phyloP scores from a whole-genome alignment of 768 basidiomycete genomes.

The Harrya chromipes region DNA sequence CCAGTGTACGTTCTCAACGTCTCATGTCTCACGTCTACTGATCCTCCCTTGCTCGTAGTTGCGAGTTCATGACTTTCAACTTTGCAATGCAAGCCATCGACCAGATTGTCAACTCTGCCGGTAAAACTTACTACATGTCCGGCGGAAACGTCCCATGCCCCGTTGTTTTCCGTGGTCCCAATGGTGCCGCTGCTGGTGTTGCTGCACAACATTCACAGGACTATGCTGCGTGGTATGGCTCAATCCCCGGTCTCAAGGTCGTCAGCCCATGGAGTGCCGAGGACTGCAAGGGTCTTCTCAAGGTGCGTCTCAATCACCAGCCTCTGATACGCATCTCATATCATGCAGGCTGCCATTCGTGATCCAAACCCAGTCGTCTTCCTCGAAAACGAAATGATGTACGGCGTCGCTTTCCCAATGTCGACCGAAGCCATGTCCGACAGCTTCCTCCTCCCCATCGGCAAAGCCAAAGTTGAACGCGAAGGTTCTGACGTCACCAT shows the following conservation, averaged over 20 bases:
- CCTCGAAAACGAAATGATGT: slow-evolving; percentile 99
- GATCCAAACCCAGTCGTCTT: slow-evolving; percentile 99
- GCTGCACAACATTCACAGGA: slow-evolving; percentile 98
- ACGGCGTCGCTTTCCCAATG: slow-evolving; percentile 97
- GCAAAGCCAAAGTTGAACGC: slow-evolving; percentile 95
- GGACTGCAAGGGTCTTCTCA: slow-evolving; percentile 97
- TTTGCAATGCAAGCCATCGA: slow-evolving; percentile 99
- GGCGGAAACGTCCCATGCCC: slow-evolving; percentile 98
- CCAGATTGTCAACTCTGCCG: slow-evolving; percentile 99
- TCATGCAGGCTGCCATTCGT: slow-evolving; percentile 81
- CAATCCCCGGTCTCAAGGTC: slow-evolving; percentile 94
- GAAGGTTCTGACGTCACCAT: slow-evolving; percentile 92
- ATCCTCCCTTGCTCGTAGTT: slow-evolving; percentile 43
- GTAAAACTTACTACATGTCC: slow-evolving; percentile 99
- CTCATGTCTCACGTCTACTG: slow-evolving; percentile 2
- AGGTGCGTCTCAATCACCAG: slow-evolving; percentile 47
- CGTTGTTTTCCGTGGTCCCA: slow-evolving; percentile 98
- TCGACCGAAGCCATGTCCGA: slow-evolving; percentile 93
- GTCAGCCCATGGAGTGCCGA: slow-evolving; percentile 98
- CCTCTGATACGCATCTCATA: not conserved
- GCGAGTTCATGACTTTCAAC: slow-evolving; percentile 99
- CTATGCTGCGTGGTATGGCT: slow-evolving; percentile 93
- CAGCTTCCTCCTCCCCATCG: slow-evolving; percentile 93
- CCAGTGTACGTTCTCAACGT: slow-evolving; percentile 62
- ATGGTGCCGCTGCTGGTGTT: slow-evolving; percentile 97